phyloP scores from a whole-genome alignment of 345 rosid species.

The Cardamine chenopodiifolia region DNA sequence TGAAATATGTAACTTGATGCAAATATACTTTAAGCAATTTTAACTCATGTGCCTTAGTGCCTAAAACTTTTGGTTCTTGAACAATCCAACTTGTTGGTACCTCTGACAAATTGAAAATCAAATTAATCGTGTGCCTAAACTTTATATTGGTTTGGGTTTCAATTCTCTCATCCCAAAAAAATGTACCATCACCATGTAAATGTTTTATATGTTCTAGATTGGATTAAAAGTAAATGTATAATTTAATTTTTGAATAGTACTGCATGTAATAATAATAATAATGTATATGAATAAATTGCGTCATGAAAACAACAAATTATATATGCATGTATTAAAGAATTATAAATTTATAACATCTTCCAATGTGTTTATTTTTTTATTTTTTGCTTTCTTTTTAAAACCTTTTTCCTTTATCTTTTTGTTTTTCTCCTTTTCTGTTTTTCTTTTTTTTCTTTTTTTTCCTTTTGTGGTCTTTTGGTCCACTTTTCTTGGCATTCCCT shows the following conservation, averaged over 20 bases:
- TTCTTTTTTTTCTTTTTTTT: neutral
- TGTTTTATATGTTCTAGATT: neutral
- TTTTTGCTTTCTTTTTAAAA: neutral
- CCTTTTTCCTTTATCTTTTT: constrained; percentile 25
- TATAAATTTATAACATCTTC: constrained; percentile 19
- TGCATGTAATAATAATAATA: neutral
- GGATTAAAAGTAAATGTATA: neutral
- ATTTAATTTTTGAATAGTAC: neutral
- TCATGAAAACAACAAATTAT: constrained; percentile 25
- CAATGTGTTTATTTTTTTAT: constrained; percentile 19
- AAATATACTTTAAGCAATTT: neutral
- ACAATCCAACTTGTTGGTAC: neutral
- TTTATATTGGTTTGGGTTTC: neutral
- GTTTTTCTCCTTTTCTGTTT: neutral
- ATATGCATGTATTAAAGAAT: constrained; percentile 21
- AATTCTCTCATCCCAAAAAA: neutral
- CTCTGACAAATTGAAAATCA: neutral
- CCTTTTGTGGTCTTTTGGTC: constrained; percentile 43
- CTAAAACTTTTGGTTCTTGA: neutral
- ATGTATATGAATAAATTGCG: constrained; percentile 16
- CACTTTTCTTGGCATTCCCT: constrained; percentile 44
- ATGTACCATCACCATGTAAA: constrained; percentile 2
- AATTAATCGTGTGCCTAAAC: neutral
- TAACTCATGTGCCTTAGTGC: neutral
- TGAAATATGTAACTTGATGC: neutral